Base-by-base conservation (phyloP, 257 asterid genomes). In the Nyctanthes arbortristis region DNA sequence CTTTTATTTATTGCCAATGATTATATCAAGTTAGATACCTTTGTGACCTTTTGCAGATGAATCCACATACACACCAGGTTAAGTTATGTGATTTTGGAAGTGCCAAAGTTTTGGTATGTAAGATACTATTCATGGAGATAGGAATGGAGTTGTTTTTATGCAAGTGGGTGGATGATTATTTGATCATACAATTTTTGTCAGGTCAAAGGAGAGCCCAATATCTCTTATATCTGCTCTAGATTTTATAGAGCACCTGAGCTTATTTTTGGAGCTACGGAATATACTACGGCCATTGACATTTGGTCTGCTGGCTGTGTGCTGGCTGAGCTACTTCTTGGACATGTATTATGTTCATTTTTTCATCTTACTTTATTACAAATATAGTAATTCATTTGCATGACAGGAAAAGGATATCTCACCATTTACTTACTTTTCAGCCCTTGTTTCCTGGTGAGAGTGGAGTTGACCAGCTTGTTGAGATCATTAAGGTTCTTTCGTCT, bases 391-490 rank as follows among this genome's bases (percentile, higher is more conserved):
- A 43, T 47, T 73, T 13, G 33, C 36, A 12, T 52, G 12, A 39
- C 57, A 30, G 66, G 33, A 61, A 18, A 29, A 64, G 7, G 45
- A 59, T 56, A 14, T 52, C 59, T 52, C 16, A 52, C 31, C 14
- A 9, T 29, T 52, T 24, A 52, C 28, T 8, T 71, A 58, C 68
- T 57, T 76, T 71, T 67, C 86, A 90, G 98, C 98, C 98, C 64
- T 73, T 93, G 80, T 90, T 93, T 86, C 97, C 98, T 55, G 98
- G 98, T 67, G 98, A 93, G 83, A 90, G 98, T 80, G 98, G 97
- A 59, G 98, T 93, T 25, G 98, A 93, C 80, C 98, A 93, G 83
- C 94, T 93, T 72, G 98, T 93, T 75, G 98, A 90, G 87, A 90
- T 93, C 73, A 90, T 93, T 75, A 93, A 93, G 97, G 98, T 88